Evolutionary conservation across 192 early-diverging fungal species (phyloP), one percentile per base, ranked within the genome.

Genomic region (Podila clonocystis): DNA sequence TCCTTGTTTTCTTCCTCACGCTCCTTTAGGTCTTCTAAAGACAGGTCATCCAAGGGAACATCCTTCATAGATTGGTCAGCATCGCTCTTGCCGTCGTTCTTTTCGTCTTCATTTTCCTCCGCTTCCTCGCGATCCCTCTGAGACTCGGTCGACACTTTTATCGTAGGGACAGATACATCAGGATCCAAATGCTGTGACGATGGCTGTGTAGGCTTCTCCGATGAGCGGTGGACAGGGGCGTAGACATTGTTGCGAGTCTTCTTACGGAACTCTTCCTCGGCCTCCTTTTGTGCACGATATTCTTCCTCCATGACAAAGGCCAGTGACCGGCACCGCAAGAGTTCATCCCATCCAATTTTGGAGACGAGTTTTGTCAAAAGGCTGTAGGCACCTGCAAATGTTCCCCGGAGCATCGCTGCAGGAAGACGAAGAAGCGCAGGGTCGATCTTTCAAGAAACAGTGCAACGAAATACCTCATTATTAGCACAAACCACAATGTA

Each of bases 251-350:
- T 49, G 22, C 67, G 63, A 22, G 58, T 79, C 45, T 74, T 73
- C 63, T 87, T 88, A 17, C 74, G 74, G 52, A 82, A 74, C 61
- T 92, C 90, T 68, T 97, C 96, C 19, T 89, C 90, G 34, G 91
- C 84, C 24, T 94, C 93, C 69, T 90, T 90, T 68, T 89, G 89
- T 71, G 87, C 87, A 68, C 83, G 83, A 76, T 99, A 99, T 76
- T 99, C 98, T 70, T 99, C 98, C 61, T 99, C 98, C 98, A 99
- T 99, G 9, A 99, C 97, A 88, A 99, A 99, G 5, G 95, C 97
- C 57, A 84, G 75, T n/a, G 95, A 96, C 69, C 97, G 89, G 55
- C 91, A 91, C 62, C 87, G 84, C 52, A 99, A 87, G 58, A 99
- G 85, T 71, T 97, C 96, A 65, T 99, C 97, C 98, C 98, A 99